A percentile compares a stretch with the other conserved stretches of the same genome.
Evolutionary conservation across 1,284 basidiomycete species (phyloP).

Genomic region (Ustilago shanxiensis): DNA sequence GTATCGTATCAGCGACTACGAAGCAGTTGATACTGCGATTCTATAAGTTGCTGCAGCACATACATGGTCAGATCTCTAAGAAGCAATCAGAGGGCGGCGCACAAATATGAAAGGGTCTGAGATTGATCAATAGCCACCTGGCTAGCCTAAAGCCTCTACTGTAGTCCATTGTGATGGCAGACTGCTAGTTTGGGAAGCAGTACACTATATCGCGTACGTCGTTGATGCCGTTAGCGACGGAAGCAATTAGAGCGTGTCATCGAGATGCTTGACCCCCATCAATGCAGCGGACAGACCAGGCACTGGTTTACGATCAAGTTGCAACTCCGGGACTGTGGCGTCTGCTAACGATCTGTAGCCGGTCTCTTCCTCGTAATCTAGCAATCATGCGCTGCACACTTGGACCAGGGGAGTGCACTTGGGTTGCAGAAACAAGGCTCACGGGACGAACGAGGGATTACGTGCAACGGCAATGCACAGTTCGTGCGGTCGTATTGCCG

Average conservation of each 20-base stretch:
- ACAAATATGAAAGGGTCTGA: neutral
- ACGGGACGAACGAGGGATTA: neutral
- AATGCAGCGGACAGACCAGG: neutral
- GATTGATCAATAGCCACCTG: neutral
- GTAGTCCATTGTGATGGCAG: no score
- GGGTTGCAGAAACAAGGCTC: neutral
- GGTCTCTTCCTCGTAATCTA: neutral
- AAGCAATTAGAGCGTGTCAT: neutral
- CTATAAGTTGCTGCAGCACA: neutral
- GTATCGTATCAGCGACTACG: no score
- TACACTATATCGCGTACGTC: neutral
- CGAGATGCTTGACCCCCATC: neutral
- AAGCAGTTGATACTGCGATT: no score
- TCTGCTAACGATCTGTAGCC: neutral
- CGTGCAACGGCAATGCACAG: neutral
- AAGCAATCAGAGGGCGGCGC: neutral
- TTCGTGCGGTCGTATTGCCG: neutral
- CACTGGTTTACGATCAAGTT: neutral
- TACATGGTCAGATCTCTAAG: neutral
- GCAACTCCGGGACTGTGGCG: neutral
- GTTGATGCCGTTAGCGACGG: neutral
- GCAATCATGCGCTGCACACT: slow-evolving; percentile 3
- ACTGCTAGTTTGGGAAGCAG: no score
- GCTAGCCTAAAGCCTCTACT: no score
- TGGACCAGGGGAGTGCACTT: neutral